Percentiles rank a stretch among this genome's conserved stretches.
Evolutionary conservation across 208 protist genomes (phyloP).

Genomic region (Wallacemonas collosoma): DNA sequence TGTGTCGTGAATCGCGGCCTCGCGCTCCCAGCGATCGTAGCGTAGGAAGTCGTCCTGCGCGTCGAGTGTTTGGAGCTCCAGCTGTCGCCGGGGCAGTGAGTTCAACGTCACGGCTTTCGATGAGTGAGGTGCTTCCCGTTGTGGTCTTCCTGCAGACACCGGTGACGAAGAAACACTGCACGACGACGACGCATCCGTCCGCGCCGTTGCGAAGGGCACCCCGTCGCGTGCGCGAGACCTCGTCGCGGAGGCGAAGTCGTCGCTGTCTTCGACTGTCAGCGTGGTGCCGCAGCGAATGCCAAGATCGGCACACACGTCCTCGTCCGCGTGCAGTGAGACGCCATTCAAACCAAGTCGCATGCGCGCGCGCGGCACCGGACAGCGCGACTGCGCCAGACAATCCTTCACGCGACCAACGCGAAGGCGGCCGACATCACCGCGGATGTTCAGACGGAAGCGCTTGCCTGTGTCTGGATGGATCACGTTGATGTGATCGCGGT

Average conservation of each 20-base stretch:
- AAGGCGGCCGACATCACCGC: conserved; percentile 47
- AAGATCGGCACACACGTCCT: conserved; percentile 46
- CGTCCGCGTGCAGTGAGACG: conserved; percentile 42
- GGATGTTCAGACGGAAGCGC: conserved; percentile 61
- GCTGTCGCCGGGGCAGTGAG: conserved; percentile 39
- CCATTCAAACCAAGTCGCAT: conserved; percentile 68
- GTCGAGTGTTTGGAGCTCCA: conserved; percentile 71
- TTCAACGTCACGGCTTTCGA: conserved; percentile 6
- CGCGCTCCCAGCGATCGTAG: conserved; percentile 27
- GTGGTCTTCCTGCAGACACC: no score
- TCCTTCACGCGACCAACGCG: conserved; percentile 73
- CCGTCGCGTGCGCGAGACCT: no score
- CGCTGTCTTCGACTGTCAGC: conserved; percentile 45
- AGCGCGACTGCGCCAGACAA: conserved; percentile 55
- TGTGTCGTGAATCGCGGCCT: conserved; percentile 34
- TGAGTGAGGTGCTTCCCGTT: no score
- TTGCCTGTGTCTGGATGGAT: conserved; percentile 59
- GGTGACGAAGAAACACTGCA: no score
- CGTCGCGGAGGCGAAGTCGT: background rate
- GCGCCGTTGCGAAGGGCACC: no score
- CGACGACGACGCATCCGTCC: background rate
- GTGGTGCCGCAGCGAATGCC: conserved; percentile 63
- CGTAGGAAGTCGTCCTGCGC: conserved; percentile 49
- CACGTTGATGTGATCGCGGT: conserved; percentile 45
- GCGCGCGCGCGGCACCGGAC: conserved; percentile 36